Conservation (phyloP, 345 rosid genomes). For the Dipteronia sinensis region DNA sequence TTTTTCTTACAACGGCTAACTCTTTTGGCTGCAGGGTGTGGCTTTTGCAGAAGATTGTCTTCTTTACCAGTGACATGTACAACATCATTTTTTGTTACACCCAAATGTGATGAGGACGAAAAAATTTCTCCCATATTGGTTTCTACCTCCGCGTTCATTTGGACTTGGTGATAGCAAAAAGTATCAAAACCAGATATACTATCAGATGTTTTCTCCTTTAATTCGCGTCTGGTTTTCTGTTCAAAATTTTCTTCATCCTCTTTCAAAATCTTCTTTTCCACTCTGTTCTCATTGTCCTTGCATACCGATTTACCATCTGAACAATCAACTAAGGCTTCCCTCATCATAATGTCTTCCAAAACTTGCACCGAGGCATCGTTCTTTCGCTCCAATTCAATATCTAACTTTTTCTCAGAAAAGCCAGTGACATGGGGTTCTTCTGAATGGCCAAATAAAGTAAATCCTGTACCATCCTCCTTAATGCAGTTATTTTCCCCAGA, state of each 20-base stretch:
- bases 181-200: background rate
- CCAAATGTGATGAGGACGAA: conserved; percentile 24
- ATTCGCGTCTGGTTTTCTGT: background rate
- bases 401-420: conserved; percentile 17
- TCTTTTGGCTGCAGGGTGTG: conserved; percentile 26
- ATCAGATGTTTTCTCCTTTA: conserved; percentile 1
- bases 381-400: conserved; percentile 3
- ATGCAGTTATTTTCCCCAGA: conserved; percentile 8
- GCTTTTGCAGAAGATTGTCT: conserved; percentile 19
- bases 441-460: conserved; percentile 13
- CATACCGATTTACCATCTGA: conserved; percentile 18
- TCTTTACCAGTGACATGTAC: conserved; percentile 17
- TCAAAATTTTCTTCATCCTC: conserved; percentile 6
- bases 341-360: conserved; percentile 10
- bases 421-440: conserved; percentile 15
- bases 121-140: conserved; percentile 16
- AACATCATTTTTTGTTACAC: conserved; percentile 13
- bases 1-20: conserved; percentile 46
- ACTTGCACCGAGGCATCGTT: conserved; percentile 17
- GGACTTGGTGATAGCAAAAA: background rate
- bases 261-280: conserved; percentile 14
- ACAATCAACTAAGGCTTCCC: conserved; percentile 16
- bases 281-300: conserved; percentile 15
- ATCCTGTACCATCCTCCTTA: background rate
- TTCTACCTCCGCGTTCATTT: conserved; percentile 28